Percentiles rank a stretch among this genome's conserved stretches.
These are phyloP conservation scores for Suhomyces canberraensis DNA, from an alignment of 805 yeast species.

Conservation along the genomic window DNA sequence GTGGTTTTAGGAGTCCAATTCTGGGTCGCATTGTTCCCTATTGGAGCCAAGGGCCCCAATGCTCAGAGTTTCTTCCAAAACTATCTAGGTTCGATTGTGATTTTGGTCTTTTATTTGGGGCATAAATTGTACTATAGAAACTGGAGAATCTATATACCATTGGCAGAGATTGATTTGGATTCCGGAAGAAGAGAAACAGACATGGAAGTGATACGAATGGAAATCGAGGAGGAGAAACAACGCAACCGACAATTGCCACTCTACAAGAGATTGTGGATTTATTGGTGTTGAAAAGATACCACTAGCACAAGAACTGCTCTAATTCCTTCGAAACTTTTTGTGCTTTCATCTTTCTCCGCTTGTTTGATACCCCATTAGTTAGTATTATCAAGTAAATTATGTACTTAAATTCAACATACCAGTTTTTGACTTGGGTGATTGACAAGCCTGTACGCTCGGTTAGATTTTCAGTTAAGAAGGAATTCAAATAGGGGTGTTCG, in stretches of 20 bases:
- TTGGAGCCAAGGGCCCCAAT: constrained; percentile 14
- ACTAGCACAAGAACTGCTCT: not conserved
- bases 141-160: constrained; percentile 17
- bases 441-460: not conserved
- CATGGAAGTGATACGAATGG: constrained; percentile 18
- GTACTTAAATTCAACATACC: not conserved
- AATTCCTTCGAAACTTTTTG: not conserved
- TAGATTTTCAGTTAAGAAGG: not conserved
- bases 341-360: not conserved
- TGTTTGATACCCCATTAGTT: constrained; percentile 2
- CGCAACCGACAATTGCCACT: constrained; percentile 12
- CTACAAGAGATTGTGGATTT: constrained; percentile 14
- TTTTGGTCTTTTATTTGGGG: constrained; percentile 19
- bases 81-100: constrained; percentile 24
- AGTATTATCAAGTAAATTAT: not conserved
- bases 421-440: not conserved
- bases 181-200: constrained; percentile 25
- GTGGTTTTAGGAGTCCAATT: constrained; percentile 24
- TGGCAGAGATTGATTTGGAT: constrained; percentile 22
- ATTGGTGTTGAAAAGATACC: constrained; percentile 5
- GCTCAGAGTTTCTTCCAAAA: constrained; percentile 23
- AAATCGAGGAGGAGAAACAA: constrained; percentile 18
- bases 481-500: not conserved
- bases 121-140: constrained; percentile 22
- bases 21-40: constrained; percentile 26